Evolutionary conservation across 2,329 filamentous ascomycete species (phyloP).

Genomic region (Trichoderma gracile): DNA sequence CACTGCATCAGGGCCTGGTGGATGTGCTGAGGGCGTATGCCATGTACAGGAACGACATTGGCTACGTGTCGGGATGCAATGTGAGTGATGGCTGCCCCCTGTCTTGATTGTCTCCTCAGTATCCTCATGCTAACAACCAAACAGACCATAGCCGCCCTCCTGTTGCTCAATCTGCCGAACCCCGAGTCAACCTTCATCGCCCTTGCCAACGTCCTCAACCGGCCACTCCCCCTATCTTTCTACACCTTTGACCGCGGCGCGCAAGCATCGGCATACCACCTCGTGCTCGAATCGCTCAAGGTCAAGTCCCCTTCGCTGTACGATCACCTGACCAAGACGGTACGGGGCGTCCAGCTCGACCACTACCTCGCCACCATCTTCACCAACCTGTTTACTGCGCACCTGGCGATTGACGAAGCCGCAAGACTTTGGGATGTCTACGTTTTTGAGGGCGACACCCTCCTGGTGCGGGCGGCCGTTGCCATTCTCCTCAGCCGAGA

Average conservation of each 20-base stretch:
- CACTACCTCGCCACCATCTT: conserved; percentile 63
- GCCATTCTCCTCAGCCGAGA: conserved; percentile 61
- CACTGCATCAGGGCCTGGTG: conserved; percentile 66
- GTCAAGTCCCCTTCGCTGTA: conserved; percentile 66
- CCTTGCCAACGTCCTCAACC: conserved; percentile 76
- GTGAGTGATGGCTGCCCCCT: conserved; percentile 48
- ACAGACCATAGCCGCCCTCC: conserved; percentile 69
- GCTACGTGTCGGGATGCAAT: conserved; percentile 73
- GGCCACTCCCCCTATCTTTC: conserved; percentile 72
- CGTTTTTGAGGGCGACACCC: conserved; percentile 75
- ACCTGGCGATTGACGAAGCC: conserved; percentile 67
- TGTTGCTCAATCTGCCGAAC: conserved; percentile 69
- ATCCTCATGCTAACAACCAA: conserved; percentile 5
- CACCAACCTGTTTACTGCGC: conserved; percentile 62
- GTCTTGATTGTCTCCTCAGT: background rate
- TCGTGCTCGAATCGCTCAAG: conserved; percentile 66
- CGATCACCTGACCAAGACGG: conserved; percentile 58
- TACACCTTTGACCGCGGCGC: conserved; percentile 69
- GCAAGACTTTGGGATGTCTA: conserved; percentile 79
- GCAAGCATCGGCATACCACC: conserved; percentile 67
- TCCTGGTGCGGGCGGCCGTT: conserved; percentile 70
- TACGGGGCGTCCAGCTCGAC: conserved; percentile 50
- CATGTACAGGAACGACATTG: conserved; percentile 80
- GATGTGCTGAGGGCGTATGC: conserved; percentile 77
- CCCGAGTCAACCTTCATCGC: conserved; percentile 67